These are phyloP conservation scores for Globisporangium spinosum DNA, from an alignment of 352 stramenopile genomes.

Conservation along the genomic window DNA sequence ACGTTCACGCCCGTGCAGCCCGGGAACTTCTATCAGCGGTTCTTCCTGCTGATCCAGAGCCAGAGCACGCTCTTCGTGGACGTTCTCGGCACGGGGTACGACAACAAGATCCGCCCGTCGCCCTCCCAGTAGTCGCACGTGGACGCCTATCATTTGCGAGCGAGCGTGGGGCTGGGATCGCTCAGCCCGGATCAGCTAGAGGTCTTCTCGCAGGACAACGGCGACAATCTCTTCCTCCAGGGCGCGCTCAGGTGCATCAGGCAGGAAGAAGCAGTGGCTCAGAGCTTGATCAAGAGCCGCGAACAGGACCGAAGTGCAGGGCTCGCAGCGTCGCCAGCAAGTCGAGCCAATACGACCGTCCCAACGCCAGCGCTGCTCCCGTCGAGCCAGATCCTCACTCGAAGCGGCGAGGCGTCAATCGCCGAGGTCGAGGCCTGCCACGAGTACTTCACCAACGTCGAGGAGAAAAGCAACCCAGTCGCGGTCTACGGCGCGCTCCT, in stretches of 20 bases:
- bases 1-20: slow-evolving; percentile 69
- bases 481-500: slow-evolving; percentile 39
- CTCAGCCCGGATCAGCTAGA: slow-evolving; percentile 85
- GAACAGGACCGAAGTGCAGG: slow-evolving; percentile 9
- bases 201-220: slow-evolving; percentile 63
- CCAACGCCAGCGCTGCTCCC: slow-evolving; percentile 9
- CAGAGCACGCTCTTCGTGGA: slow-evolving; percentile 86
- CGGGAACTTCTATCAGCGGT: slow-evolving; percentile 90
- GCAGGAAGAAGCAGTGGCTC: slow-evolving; percentile 10
- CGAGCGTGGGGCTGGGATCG: slow-evolving; percentile 46
- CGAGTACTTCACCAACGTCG: slow-evolving; percentile 81
- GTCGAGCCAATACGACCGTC: not conserved
- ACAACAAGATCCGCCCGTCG: slow-evolving; percentile 86
- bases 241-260: slow-evolving; percentile 37
- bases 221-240: slow-evolving; percentile 61
- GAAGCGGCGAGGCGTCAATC: slow-evolving; percentile 80
- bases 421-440: slow-evolving; percentile 67
- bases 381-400: slow-evolving; percentile 55
- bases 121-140: slow-evolving; percentile 91
- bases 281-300: not conserved
- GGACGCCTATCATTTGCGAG: slow-evolving; percentile 72
- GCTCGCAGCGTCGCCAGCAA: not conserved
- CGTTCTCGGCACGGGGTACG: slow-evolving; percentile 85
- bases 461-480: slow-evolving; percentile 57
- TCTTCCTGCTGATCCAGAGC: slow-evolving; percentile 86